phyloP scores from a whole-genome alignment of 2,329 filamentous ascomycete species.

The Cryoendolithus antarcticus region DNA sequence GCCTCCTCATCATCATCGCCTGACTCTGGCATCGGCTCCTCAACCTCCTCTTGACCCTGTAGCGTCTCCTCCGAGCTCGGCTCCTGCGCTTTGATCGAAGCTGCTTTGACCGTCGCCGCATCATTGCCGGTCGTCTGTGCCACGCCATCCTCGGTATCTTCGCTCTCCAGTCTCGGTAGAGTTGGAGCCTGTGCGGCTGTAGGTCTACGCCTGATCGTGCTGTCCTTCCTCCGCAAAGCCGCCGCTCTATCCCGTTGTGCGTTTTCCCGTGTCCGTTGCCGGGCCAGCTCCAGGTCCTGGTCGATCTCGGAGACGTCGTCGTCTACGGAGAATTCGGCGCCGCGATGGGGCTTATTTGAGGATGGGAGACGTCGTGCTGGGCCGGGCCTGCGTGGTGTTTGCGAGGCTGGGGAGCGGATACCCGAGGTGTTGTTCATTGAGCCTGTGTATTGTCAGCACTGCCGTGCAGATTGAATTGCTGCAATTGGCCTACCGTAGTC shows the following conservation, averaged over 20 bases:
- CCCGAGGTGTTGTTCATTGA: slow-evolving; percentile 10
- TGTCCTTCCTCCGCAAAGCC: slow-evolving; percentile 35
- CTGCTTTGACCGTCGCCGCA: slow-evolving; percentile 5
- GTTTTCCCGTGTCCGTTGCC: slow-evolving; percentile 12
- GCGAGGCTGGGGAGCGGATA: slow-evolving; percentile 10
- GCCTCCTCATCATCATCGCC: slow-evolving; percentile 34
- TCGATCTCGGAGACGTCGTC: slow-evolving; percentile 75
- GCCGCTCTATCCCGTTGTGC: slow-evolving; percentile 18
- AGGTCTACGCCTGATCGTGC: slow-evolving; percentile 38
- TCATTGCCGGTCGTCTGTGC: slow-evolving; percentile 16
- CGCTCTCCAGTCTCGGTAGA: slow-evolving; percentile 38
- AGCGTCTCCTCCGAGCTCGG: slow-evolving; percentile 27
- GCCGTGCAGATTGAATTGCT: background rate
- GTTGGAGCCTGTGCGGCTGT: slow-evolving; percentile 31
- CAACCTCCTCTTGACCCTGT: slow-evolving; percentile 27
- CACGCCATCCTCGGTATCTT: slow-evolving; percentile 16
- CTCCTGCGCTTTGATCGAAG: slow-evolving; percentile 11
- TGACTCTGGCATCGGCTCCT: slow-evolving; percentile 19
- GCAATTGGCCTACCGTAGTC: slow-evolving; percentile 15
- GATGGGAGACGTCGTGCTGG: slow-evolving; percentile 65
- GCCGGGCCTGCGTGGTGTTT: slow-evolving; percentile 53
- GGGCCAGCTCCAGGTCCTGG: slow-evolving; percentile 45
- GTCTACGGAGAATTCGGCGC: slow-evolving; percentile 81
- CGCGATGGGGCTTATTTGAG: slow-evolving; percentile 61
- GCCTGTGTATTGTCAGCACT: slow-evolving; percentile 9